A percentile compares a stretch with the other conserved stretches of the same genome.
Conservation (phyloP, 1,284 basidiomycete species). For the Cryptococcus sp. region DNA sequence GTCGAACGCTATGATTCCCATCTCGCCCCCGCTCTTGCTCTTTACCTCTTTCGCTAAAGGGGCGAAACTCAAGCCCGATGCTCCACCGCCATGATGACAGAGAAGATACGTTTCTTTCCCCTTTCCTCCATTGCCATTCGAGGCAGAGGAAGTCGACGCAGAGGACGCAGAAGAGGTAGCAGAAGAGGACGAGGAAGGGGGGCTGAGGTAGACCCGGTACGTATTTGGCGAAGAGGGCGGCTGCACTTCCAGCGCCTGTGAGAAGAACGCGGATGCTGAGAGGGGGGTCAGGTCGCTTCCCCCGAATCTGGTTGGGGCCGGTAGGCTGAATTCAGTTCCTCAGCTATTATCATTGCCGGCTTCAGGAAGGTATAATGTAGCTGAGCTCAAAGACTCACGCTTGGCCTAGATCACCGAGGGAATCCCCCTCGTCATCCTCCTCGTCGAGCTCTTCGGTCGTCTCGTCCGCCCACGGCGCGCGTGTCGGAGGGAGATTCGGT, state of each 20-base stretch:
- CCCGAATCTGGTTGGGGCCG: conserved; percentile 11
- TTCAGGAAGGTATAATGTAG: no score
- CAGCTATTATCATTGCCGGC: conserved; percentile 54
- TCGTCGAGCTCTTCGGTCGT: conserved; percentile 30
- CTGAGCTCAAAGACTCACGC: conserved; percentile 20
- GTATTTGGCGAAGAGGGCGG: conserved; percentile 65
- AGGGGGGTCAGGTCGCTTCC: conserved; percentile 60
- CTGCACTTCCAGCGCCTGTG: conserved; percentile 70
- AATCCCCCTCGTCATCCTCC: conserved; percentile 64
- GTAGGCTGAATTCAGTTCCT: conserved; percentile 48
- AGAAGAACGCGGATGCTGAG: conserved; percentile 72
- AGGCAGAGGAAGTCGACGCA: neutral
- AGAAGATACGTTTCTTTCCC: conserved; percentile 70
- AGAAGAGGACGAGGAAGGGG: conserved; percentile 9
- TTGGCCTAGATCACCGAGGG: conserved; percentile 63
- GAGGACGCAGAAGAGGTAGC: neutral
- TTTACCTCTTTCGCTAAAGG: conserved; percentile 77
- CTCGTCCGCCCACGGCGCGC: conserved; percentile 48
- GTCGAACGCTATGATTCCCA: conserved; percentile 83
- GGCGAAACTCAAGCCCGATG: conserved; percentile 85
- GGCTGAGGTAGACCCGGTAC: conserved; percentile 76
- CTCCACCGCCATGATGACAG: conserved; percentile 94
- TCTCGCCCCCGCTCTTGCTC: conserved; percentile 66
- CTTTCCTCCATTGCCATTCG: conserved; percentile 28
- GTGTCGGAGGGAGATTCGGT: conserved; percentile 44